These are phyloP conservation scores for Diaporthe longicolla DNA, from an alignment of 2,329 filamentous ascomycete genomes.

Conservation along the genomic window DNA sequence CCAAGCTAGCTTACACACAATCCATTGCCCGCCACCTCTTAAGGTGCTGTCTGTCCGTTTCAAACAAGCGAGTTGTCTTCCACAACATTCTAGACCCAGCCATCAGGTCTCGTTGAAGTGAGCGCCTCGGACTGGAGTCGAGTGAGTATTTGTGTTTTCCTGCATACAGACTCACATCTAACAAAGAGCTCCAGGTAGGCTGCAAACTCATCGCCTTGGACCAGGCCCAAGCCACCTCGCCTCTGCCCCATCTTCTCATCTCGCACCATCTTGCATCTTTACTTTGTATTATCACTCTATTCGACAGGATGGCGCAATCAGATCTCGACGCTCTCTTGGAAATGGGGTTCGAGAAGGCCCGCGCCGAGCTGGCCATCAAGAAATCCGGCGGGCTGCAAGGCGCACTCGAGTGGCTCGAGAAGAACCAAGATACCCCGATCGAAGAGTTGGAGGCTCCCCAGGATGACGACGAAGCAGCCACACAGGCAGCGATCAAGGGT, in stretches of 20 bases:
- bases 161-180: neutral
- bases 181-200: neutral
- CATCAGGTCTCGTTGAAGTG: neutral
- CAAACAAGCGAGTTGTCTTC: neutral
- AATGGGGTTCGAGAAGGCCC: constrained; percentile 87
- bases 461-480: constrained; percentile 57
- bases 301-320: constrained; percentile 65
- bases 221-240: constrained; percentile 32
- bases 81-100: neutral
- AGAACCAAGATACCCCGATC: constrained; percentile 88
- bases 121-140: neutral
- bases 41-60: neutral
- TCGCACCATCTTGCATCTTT: neutral
- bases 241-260: constrained; percentile 33
- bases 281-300: neutral
- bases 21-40: neutral
- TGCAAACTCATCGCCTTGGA: neutral
- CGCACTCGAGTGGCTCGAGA: constrained; percentile 94
- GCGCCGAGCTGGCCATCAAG: constrained; percentile 86
- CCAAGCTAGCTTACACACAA: neutral
- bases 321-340: constrained; percentile 75
- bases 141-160: neutral
- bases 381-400: constrained; percentile 85
- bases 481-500: constrained; percentile 57
- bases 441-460: constrained; percentile 78